Base-by-base conservation (phyloP, 2,329 filamentous ascomycete genomes). In the Chrysoporthe puriensis region DNA sequence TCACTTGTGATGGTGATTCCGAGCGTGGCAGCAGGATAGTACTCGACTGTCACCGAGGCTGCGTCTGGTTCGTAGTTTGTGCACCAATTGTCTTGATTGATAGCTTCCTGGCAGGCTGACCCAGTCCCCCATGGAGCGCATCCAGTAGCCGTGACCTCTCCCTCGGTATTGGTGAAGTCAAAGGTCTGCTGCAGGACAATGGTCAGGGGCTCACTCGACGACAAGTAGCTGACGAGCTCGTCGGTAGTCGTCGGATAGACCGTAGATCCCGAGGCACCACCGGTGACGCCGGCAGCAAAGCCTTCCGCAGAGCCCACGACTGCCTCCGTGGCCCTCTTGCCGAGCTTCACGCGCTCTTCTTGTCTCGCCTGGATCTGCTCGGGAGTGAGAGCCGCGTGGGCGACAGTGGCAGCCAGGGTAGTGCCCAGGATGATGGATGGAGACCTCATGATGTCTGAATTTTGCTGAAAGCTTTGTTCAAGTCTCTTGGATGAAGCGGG, bases 41-140 rank as follows among this genome's bases (percentile, higher is more conserved):
- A 84, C 5, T 73, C 79, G 54, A 79, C 84, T 3, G 78, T 78
- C 54, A 80, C 80, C 62, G 79, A 80, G 42, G 84, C 81, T 1
- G 85, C 84, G 64, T 69, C 69, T 40, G 85, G 79, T 76, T 89
- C 79, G 75, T 89, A 86, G 78, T 88, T 88, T 64, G 76, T 79
- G 76, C 87, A 90, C 83, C 85, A 87, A 72, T 81, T 74, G 74
- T 88, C 78, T 78, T 86, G 79, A 79, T 89, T 86, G 75, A 90
- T 88, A 70, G 87, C 85, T 57, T 82, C 73, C 79, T 90, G 87
- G 77, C 88, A 87, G n/a, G 69, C 77, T 2, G 83, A 78, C 18
- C 75, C 82, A 40, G 84, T 86, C 54, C 85, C 86, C 77, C 83
- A 87, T 26, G 87, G 87, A 18, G 86, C 83, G 72, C 88, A 90